Conservation (phyloP, 768 basidiomycete genomes). For the Termitomyces sp. region DNA sequence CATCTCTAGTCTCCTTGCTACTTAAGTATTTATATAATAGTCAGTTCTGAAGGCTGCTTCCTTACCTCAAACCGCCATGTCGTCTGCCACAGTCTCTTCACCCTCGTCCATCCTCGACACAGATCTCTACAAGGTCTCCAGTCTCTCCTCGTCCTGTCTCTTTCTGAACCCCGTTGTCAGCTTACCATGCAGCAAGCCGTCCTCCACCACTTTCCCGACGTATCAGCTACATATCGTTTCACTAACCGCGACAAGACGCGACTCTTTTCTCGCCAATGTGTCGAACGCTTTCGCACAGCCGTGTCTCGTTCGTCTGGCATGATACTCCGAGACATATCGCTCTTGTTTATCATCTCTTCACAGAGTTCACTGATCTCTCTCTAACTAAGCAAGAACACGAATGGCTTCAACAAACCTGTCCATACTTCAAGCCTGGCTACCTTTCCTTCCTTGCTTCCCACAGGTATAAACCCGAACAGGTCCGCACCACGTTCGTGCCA, state of each 20-base stretch:
- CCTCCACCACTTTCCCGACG: slow-evolving; percentile 66
- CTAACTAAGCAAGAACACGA: slow-evolving; percentile 56
- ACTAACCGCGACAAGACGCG: slow-evolving; percentile 68
- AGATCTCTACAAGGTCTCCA: slow-evolving; percentile 83
- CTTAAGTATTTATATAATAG: not conserved
- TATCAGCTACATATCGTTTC: slow-evolving; percentile 70
- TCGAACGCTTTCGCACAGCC: slow-evolving; percentile 51
- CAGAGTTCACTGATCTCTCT: slow-evolving; percentile 65
- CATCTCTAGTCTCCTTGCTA: not conserved
- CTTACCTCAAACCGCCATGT: slow-evolving; percentile 26
- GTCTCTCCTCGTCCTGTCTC: not conserved
- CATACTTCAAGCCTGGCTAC: slow-evolving; percentile 69
- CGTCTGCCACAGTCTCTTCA: slow-evolving; percentile 26
- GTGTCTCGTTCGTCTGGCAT: slow-evolving; percentile 44
- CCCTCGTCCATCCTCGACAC: slow-evolving; percentile 78
- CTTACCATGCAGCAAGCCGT: slow-evolving; percentile 97
- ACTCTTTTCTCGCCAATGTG: slow-evolving; percentile 61
- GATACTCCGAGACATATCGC: not conserved
- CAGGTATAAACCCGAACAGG: slow-evolving; percentile 72
- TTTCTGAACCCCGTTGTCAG: slow-evolving; percentile 31
- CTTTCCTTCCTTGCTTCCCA: slow-evolving; percentile 70
- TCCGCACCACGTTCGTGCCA: slow-evolving; percentile 62
- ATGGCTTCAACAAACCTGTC: slow-evolving; percentile 67
- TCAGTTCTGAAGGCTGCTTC: not conserved
- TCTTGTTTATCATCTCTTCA: not conserved